Conservation (phyloP, 2,329 filamentous ascomycete genomes). For the Phaeoacremonium minimum region DNA sequence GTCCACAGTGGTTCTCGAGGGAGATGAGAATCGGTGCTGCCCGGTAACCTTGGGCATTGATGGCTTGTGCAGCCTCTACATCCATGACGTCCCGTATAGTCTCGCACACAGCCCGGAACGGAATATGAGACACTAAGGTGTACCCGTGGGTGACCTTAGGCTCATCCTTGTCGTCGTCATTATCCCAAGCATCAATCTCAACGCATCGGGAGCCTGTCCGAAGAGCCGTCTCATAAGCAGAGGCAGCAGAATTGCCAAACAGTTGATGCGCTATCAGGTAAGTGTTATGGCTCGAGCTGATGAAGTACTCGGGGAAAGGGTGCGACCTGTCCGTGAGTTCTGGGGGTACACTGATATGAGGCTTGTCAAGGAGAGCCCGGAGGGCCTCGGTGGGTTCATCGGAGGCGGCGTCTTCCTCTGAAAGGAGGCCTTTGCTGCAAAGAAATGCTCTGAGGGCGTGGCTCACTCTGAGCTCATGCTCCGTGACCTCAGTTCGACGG, state of each 20-base stretch:
- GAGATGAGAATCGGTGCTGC: conserved; percentile 60
- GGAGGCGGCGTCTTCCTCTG: conserved; percentile 39
- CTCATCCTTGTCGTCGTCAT: conserved; percentile 54
- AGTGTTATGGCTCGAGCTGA: conserved; percentile 71
- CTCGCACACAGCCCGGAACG: conserved; percentile 62
- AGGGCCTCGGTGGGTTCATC: conserved; percentile 39
- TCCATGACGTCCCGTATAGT: conserved; percentile 60
- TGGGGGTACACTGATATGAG: conserved; percentile 52
- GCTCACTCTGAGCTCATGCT: conserved; percentile 54
- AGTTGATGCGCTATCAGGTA: conserved; percentile 69
- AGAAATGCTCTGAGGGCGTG: conserved; percentile 52
- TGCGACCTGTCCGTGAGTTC: conserved; percentile 52
- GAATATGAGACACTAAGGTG: conserved; percentile 62
- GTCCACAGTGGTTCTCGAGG: conserved; percentile 62
- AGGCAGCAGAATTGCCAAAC: conserved; percentile 56
- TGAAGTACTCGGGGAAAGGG: conserved; percentile 65
- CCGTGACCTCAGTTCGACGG: conserved; percentile 40
- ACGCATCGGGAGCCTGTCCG: conserved; percentile 63
- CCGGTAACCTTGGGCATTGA: conserved; percentile 28
- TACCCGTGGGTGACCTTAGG: conserved; percentile 69
- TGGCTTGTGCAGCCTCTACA: conserved; percentile 43
- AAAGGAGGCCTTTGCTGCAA: conserved; percentile 44
- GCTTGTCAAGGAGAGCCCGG: conserved; percentile 46
- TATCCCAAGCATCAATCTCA: conserved; percentile 71
- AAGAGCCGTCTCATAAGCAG: conserved; percentile 60